These are phyloP conservation scores for Passalora sequoiae DNA, from an alignment of 2,329 filamentous ascomycete genomes.

Conservation along the genomic window DNA sequence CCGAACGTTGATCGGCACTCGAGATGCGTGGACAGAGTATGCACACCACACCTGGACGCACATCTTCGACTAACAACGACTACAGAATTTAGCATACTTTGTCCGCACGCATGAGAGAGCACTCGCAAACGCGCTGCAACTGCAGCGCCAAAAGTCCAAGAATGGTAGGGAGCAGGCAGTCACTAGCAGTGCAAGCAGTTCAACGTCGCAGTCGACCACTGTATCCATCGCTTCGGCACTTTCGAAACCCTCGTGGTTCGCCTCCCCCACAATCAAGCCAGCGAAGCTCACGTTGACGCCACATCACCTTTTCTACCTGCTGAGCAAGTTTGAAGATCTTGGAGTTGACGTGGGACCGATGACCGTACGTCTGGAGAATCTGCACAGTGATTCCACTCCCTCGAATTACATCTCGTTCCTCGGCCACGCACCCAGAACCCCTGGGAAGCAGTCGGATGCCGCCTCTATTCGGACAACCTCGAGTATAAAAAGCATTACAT, in stretches of 20 bases:
- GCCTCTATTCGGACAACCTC: constrained; percentile 94
- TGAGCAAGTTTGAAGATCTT: constrained; percentile 91
- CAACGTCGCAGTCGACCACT: constrained; percentile 63
- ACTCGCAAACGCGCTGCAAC: constrained; percentile 87
- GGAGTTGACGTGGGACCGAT: constrained; percentile 87
- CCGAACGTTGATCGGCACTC: neutral
- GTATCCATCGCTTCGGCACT: constrained; percentile 74
- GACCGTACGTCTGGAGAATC: constrained; percentile 91
- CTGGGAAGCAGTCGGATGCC: constrained; percentile 72
- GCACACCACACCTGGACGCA: neutral
- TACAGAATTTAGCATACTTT: constrained; percentile 87
- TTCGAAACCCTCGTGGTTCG: constrained; percentile 80
- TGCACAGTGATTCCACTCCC: constrained; percentile 79
- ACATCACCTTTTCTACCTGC: constrained; percentile 92
- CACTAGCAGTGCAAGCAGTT: constrained; percentile 47
- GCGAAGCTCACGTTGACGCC: constrained; percentile 89
- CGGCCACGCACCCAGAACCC: constrained; percentile 72
- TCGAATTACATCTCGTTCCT: constrained; percentile 96
- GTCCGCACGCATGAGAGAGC: constrained; percentile 97
- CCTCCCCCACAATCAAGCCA: constrained; percentile 79
- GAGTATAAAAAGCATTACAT: constrained; percentile 95
- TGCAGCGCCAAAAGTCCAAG: constrained; percentile 67
- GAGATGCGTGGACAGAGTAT: neutral
- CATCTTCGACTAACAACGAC: constrained; percentile 2
- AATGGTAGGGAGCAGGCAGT: constrained; percentile 45